Base-by-base conservation (phyloP, 2,329 filamentous ascomycete species). In the Thielaviopsis euricoi region DNA sequence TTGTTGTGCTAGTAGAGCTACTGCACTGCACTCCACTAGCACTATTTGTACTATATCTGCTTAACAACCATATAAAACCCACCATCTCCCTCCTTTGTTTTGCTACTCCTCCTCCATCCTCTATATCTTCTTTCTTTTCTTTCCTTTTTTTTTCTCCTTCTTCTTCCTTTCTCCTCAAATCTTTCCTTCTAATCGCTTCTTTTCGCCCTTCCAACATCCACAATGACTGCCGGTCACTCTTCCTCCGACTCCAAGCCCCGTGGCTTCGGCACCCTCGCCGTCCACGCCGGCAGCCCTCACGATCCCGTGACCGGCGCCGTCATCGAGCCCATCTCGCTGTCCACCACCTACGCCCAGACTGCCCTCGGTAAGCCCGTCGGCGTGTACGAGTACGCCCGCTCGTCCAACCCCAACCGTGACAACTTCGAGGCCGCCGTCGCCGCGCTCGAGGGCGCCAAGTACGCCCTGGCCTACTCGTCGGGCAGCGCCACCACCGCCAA, bases 391-490 rank as follows among this genome's bases (percentile, higher is more conserved):
- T 98, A 98, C 77, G 89, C 86, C 57, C 83, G 93, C 62, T 94
- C 87, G 67, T 83, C 87, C 62, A 98, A 98, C 72, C 93, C 93
- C 57, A 98, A 98, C 75, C 82, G 93, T 60, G 81, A 87, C 69
- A 94, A 96, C 75, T 97, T 98, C 67, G 91, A 98, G 76, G 77
- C 79, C 61, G 89, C 90, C 61, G 82, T 98, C 59, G 93, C 93
- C 40, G 87, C 89, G 6, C 83, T 98, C 57, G 93, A 98, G 75
- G 84, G 94, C 67, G 93, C 89, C 62, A 86, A 87, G 69, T 86
- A 95, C 69, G 93, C 93, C 52, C 83, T 98, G 57, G 91, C 93
- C 62, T 98, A 96, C 74, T 86, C 87, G 51, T 96, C 89, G 25
- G 93, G 93, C 65, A 95, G 88, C 64, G 91, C 93, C 50, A 89